Conservation (phyloP, 495 filamentous ascomycete genomes). For the Glutinoglossum americanum region DNA sequence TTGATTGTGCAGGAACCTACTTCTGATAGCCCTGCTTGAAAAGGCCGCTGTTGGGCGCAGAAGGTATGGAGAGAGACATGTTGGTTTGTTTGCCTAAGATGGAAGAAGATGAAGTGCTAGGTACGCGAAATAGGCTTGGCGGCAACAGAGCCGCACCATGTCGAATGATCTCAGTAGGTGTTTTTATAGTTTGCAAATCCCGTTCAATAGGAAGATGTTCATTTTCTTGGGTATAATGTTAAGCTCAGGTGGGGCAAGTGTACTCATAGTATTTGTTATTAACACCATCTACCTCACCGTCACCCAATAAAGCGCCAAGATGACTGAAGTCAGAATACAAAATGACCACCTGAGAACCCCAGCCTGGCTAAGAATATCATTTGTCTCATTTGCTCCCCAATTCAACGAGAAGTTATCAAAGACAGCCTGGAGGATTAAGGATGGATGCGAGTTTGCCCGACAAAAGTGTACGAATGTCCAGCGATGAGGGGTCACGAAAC, state of each 20-base stretch:
- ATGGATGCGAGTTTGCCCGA: neutral
- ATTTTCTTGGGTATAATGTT: no score
- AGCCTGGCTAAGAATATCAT: no score
- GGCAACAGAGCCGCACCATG: neutral
- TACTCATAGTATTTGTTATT: no score
- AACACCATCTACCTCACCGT: no score
- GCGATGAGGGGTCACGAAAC: neutral
- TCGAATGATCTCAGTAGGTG: no score
- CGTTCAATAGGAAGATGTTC: no score
- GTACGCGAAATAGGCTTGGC: neutral
- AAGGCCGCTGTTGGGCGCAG: slow-evolving; percentile 73
- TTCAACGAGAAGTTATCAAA: neutral
- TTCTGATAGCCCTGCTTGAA: slow-evolving; percentile 96
- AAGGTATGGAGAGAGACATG: slow-evolving; percentile 92
- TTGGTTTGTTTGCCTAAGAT: slow-evolving; percentile 6
- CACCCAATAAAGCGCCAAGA: no score
- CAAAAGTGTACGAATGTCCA: neutral
- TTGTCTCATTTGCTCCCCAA: neutral
- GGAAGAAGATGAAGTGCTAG: neutral
- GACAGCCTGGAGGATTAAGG: neutral
- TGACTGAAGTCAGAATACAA: no score
- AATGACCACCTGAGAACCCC: no score
- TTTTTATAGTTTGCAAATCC: no score
- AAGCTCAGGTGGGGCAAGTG: no score
- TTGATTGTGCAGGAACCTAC: slow-evolving; percentile 29